Evolutionary conservation across 148 eudicot species (phyloP), one percentile per base, ranked within the genome.

Genomic region (Rhododendron williamsianum): DNA sequence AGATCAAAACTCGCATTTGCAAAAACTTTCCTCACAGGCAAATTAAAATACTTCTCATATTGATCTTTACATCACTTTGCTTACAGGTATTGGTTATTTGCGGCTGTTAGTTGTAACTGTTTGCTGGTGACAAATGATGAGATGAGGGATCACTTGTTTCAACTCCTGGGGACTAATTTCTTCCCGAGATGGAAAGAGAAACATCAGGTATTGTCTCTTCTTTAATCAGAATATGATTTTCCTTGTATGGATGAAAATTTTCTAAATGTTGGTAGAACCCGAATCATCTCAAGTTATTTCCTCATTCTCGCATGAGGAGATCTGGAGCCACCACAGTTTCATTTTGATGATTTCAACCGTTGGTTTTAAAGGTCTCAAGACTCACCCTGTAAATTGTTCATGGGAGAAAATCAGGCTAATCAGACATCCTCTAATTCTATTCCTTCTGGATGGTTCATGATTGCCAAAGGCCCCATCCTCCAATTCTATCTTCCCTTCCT

Each of bases 161-260:
- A 93, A 87, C 88, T 94, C 83, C 89, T 94, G 76, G 97, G 97
- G 79, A 92, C 93, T 80, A 92, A 87, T 87, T 93, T 93, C 73
- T 94, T 94, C 84, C 94, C 98, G 30, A 89, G 95, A 82, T 94
- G 95, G 95, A 93, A 94, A 88, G 95, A 94, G 82, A 93, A 93
- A 51, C 98, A 94, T 90, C 98, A 93, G 91, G 92, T 91, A 83
- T 76, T 67, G 27, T 80, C 80, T 77, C 41, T 48, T 54, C 79
- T 87, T 38, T 80, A 81, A 5, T 51, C 49, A 5, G 71, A 48
- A 38, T 52, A n/a, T 41, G 23, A 30, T 84, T 65, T 84, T 74
- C 36, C 36, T 9, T 0, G 3, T n/a, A 27, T 54, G 33, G 15
- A 54, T 35, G 56, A 35, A 38, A 12, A 71, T 9, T 21, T 76